Evolutionary conservation across 805 yeast genomes (phyloP).

Genomic region (Metschnikowia vanudenii): DNA sequence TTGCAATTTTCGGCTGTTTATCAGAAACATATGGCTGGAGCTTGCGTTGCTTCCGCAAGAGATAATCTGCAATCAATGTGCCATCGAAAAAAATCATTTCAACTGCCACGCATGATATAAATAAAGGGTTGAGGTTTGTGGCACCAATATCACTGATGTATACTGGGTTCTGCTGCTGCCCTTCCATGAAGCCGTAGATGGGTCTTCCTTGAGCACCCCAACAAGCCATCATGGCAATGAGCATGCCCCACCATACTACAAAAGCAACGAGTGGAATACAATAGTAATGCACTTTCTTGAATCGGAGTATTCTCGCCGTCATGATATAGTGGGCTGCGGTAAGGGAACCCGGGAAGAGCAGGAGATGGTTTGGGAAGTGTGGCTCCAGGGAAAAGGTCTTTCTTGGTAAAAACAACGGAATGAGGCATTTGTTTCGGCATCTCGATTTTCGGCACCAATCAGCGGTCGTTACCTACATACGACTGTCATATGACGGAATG

Average conservation of each 20-base stretch:
- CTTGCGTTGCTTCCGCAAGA: slow-evolving; percentile 55
- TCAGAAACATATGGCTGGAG: slow-evolving; percentile 49
- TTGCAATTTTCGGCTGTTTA: slow-evolving; percentile 43
- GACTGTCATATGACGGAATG: background rate
- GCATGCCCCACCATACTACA: slow-evolving; percentile 88
- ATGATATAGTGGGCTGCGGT: background rate
- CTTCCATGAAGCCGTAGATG: slow-evolving; percentile 34
- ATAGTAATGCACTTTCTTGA: slow-evolving; percentile 44
- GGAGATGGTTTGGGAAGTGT: too few relatives aligned
- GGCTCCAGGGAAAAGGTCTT: too few relatives aligned
- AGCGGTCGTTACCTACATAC: background rate
- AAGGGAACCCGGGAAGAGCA: too few relatives aligned
- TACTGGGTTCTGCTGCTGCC: slow-evolving; percentile 46
- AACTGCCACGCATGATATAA: slow-evolving; percentile 71
- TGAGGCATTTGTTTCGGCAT: background rate
- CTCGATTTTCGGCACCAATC: background rate
- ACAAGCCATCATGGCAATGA: slow-evolving; percentile 68
- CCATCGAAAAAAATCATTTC: slow-evolving; percentile 75
- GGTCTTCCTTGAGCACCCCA: slow-evolving; percentile 87
- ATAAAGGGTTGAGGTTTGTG: slow-evolving; percentile 77
- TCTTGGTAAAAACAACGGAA: background rate
- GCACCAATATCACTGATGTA: slow-evolving; percentile 89
- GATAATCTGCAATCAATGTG: slow-evolving; percentile 59
- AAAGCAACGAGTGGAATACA: slow-evolving; percentile 65
- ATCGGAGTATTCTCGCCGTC: background rate